phyloP scores from a whole-genome alignment of 495 filamentous ascomycete genomes.

The Xylaria palmicola region DNA sequence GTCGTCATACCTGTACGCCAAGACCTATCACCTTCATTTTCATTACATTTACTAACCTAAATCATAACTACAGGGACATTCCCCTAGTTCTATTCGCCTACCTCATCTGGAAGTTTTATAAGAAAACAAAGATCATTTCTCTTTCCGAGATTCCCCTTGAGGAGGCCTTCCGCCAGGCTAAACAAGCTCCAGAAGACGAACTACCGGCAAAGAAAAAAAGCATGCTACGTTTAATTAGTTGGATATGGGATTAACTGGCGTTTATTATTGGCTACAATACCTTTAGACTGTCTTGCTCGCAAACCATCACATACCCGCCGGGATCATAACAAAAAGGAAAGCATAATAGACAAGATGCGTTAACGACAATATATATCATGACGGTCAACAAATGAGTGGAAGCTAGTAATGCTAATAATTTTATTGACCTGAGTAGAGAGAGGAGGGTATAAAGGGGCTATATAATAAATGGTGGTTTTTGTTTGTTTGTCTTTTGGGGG shows the following conservation, averaged over 20 bases:
- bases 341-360: no score
- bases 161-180: conserved; percentile 38
- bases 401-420: no score
- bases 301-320: no score
- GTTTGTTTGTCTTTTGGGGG: no score
- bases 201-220: conserved; percentile 27
- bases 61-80: conserved; percentile 46
- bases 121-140: conserved; percentile 52
- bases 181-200: conserved; percentile 35
- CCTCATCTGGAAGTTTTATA: conserved; percentile 54
- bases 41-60: not conserved
- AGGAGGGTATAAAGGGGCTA: no score
- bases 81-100: conserved; percentile 53
- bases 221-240: conserved; percentile 32
- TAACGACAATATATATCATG: no score
- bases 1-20: conserved; percentile 49
- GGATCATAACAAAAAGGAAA: no score
- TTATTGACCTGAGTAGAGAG: no score
- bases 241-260: conserved; percentile 41
- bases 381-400: no score
- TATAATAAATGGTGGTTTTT: no score
- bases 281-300: not conserved
- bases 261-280: not conserved
- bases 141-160: conserved; percentile 52
- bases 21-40: not conserved